These are phyloP conservation scores for Aleurites moluccanus DNA, from an alignment of 441 rosid species.

Conservation along the genomic window DNA sequence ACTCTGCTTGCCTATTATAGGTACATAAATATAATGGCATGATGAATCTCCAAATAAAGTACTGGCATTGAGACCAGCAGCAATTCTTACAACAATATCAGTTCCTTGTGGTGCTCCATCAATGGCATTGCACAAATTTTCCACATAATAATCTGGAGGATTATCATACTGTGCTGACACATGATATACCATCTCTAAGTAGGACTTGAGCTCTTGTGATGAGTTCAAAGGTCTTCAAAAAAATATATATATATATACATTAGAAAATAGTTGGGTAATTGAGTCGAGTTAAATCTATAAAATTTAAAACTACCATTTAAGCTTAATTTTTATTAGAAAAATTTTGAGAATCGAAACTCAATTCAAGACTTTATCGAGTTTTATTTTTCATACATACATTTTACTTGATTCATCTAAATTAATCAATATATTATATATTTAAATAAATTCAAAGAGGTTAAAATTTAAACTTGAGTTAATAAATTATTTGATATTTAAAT, in stretches of 20 bases:
- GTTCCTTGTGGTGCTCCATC: conserved; percentile 27
- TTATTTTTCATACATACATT: too few relatives aligned
- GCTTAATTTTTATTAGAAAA: too few relatives aligned
- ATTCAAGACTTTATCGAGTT: too few relatives aligned
- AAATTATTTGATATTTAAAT: too few relatives aligned
- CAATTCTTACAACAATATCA: conserved; percentile 23
- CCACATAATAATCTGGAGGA: conserved; percentile 20
- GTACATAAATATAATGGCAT: not conserved
- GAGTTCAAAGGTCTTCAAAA: conserved; percentile 18
- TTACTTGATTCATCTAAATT: not conserved
- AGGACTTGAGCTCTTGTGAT: conserved; percentile 20
- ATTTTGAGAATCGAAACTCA: too few relatives aligned
- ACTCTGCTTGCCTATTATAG: not conserved
- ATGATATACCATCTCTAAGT: not conserved
- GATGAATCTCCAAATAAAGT: not conserved
- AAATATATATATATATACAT: too few relatives aligned
- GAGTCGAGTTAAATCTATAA: too few relatives aligned
- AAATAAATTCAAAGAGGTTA: too few relatives aligned
- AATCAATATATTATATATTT: too few relatives aligned
- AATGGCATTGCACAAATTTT: conserved; percentile 22
- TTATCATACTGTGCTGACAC: conserved; percentile 26
- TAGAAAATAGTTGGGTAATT: too few relatives aligned
- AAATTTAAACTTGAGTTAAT: too few relatives aligned
- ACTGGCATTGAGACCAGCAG: conserved; percentile 22
- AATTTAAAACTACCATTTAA: too few relatives aligned